A percentile compares a stretch with the other conserved stretches of the same genome.
phyloP scores from a whole-genome alignment of 2,329 filamentous ascomycete genomes.

The Pyricularia pennisetigena region DNA sequence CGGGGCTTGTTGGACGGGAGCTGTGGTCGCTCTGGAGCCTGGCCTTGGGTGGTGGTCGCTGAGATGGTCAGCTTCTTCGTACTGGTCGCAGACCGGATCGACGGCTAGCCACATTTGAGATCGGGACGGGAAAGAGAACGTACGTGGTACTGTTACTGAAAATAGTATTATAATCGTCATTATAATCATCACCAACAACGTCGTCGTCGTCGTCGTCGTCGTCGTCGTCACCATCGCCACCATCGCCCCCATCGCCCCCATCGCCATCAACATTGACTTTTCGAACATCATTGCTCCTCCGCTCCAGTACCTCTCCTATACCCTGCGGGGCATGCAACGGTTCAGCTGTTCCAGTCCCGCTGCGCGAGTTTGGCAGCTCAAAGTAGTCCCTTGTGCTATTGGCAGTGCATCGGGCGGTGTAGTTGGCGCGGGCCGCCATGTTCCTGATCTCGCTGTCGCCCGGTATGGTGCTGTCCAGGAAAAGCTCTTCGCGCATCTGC shows the following conservation, averaged over 20 bases:
- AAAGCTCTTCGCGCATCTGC: neutral
- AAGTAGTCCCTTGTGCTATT: conserved; percentile 7
- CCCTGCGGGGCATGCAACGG: neutral
- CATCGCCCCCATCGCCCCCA: too few relatives aligned
- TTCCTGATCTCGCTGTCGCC: neutral
- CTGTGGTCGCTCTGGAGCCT: neutral
- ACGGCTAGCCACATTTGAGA: neutral
- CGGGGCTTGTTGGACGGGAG: neutral
- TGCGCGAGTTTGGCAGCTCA: conserved; percentile 6
- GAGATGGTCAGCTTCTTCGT: too few relatives aligned
- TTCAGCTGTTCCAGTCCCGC: neutral
- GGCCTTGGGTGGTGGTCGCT: neutral
- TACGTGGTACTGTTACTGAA: neutral
- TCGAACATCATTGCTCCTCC: neutral
- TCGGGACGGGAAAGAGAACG: neutral
- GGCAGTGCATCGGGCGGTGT: conserved; percentile 2
- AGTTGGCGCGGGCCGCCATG: neutral
- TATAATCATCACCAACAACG: too few relatives aligned
- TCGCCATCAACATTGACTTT: neutral
- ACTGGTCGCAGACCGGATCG: neutral
- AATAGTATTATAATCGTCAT: too few relatives aligned
- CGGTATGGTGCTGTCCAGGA: neutral
- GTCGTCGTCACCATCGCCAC: too few relatives aligned
- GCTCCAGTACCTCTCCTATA: neutral
- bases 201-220: too few relatives aligned